These are phyloP conservation scores for Penicillium lividum DNA, from an alignment of 495 filamentous ascomycete genomes.

Conservation along the genomic window DNA sequence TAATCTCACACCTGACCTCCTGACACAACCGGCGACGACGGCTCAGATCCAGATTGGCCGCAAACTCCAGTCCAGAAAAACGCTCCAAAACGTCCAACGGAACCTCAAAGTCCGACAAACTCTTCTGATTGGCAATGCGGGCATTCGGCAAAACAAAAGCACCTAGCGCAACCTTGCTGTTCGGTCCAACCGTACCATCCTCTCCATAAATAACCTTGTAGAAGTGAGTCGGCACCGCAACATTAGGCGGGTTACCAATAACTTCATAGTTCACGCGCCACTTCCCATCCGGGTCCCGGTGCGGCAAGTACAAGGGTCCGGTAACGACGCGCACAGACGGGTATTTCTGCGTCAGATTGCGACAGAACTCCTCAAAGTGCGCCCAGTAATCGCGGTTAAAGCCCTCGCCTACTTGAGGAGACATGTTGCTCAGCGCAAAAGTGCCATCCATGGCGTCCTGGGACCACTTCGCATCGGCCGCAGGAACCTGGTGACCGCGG, in stretches of 20 bases:
- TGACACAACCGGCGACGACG: slow-evolving; percentile 80
- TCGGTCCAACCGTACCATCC: slow-evolving; percentile 59
- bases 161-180: slow-evolving; percentile 79
- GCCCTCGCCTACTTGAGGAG: slow-evolving; percentile 93
- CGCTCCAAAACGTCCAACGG: slow-evolving; percentile 89
- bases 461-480: slow-evolving; percentile 94
- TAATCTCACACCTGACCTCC: slow-evolving; percentile 76
- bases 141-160: slow-evolving; percentile 97
- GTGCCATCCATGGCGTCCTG: slow-evolving; percentile 93
- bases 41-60: slow-evolving; percentile 67
- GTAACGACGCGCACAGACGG: slow-evolving; percentile 90
- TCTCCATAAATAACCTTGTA: slow-evolving; percentile 98
- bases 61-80: slow-evolving; percentile 90
- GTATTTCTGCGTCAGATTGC: slow-evolving; percentile 75
- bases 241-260: slow-evolving; percentile 90
- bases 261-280: slow-evolving; percentile 96
- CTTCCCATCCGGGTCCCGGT: slow-evolving; percentile 80
- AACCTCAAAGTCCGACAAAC: slow-evolving; percentile 87
- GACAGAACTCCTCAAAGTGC: slow-evolving; percentile 96
- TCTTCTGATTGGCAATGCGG: slow-evolving; percentile 81
- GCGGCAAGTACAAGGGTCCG: slow-evolving; percentile 88
- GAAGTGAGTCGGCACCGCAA: slow-evolving; percentile 97
- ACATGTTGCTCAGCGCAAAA: slow-evolving; percentile 93
- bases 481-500: slow-evolving; percentile 81
- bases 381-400: slow-evolving; percentile 99